phyloP scores from a whole-genome alignment of 1,284 basidiomycete species.

The Sporisorium reilianum region DNA sequence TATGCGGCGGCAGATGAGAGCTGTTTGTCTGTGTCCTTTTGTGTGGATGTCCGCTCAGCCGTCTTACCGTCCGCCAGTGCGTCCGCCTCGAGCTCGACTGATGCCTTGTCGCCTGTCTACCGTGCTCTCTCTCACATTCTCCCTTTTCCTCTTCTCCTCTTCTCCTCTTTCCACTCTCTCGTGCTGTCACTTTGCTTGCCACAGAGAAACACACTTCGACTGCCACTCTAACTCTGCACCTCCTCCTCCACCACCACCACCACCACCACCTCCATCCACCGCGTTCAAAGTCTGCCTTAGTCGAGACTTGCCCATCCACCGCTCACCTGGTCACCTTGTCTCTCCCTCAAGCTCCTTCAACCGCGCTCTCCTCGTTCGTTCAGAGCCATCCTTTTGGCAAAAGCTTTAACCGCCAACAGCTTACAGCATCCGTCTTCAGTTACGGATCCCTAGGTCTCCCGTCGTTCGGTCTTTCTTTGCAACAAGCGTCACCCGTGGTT shows the following conservation, averaged over 20 bases:
- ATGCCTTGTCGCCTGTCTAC: background rate
- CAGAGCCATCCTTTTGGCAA: too few relatives aligned
- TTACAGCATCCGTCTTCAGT: background rate
- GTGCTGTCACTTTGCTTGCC: background rate
- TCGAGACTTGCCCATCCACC: slow-evolving; percentile 30
- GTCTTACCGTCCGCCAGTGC: background rate
- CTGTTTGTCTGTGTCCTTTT: background rate
- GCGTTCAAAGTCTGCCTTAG: slow-evolving; percentile 40
- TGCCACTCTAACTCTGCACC: slow-evolving; percentile 8
- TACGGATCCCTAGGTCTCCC: background rate
- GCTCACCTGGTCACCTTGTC: slow-evolving; percentile 5
- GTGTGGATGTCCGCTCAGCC: background rate
- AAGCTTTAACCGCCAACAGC: too few relatives aligned
- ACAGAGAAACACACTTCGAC: slow-evolving; percentile 8
- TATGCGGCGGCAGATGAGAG: background rate
- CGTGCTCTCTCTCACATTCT: background rate
- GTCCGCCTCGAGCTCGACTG: slow-evolving; percentile 1
- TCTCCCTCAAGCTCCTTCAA: slow-evolving; percentile 6
- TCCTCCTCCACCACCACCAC: slow-evolving; percentile 32
- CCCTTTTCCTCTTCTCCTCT: background rate
- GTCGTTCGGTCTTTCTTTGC: background rate
- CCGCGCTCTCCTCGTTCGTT: background rate
- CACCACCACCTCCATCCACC: slow-evolving; percentile 1
- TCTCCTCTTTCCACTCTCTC: background rate
- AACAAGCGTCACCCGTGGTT: slow-evolving; percentile 7